Base-by-base conservation (phyloP, 2,329 filamentous ascomycete genomes). In the Fusarium dimerum region DNA sequence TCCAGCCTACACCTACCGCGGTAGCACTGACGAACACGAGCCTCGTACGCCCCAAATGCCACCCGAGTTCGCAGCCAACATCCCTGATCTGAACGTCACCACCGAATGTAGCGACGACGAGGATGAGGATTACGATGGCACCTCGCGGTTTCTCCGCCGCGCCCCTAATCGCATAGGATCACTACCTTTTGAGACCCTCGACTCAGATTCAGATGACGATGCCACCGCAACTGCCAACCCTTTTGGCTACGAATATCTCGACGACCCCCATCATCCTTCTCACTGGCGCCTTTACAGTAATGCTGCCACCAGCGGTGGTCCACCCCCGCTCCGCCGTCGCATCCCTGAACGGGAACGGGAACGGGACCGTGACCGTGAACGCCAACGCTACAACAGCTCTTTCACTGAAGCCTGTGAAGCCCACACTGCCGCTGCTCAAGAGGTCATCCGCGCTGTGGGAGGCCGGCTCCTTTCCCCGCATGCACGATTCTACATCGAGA, bases 401-500 rank as follows among this genome's bases (percentile, higher is more conserved):
- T 65, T 73, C 12, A 53, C 65, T 20, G 71, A 71, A 40, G 71
- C 72, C 8, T 66, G 66, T 63, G 78, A 81, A 63, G 78, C 79
- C 20, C 75, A 76, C 29, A 77, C 80, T 60, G 71, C 76, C 30
- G 79, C 80, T 13, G 81, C 80, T 2, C 81, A 84, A 55, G 82
- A 84, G 64, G 78, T 81, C 1, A 76, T 81, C 13, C 74, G 76
- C 50, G 80, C 80, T 2, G 80, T 82, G 2, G 81, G 81, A 5
- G 81, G 81, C 29, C 81, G 82, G 42, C 73, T 90, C 5, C 79
- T 92, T 71, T 78, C 79, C 34, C 90, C 90, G 1, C 85, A 91
- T 69, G 90, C 91, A 3, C 83, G 84, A 29, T 97, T 97, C 73
- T 88, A 87, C 66, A 95, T 97, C 50, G 86, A 89, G 65, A 84